phyloP scores from a whole-genome alignment of 805 yeast species.

The Yarrowia sp. region DNA sequence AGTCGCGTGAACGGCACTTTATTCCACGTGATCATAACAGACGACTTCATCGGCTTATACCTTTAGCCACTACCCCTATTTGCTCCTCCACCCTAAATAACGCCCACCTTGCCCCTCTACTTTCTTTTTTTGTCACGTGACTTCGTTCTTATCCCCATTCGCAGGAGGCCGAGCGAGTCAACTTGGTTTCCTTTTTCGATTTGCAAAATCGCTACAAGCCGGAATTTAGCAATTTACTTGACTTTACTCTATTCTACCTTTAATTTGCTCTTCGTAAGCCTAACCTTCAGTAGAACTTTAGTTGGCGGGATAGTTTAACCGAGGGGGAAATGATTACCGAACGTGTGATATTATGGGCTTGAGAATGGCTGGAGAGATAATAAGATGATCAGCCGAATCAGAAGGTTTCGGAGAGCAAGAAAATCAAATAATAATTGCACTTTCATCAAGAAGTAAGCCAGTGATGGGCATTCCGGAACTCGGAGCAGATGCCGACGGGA shows the following conservation, averaged over 20 bases:
- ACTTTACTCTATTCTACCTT: neutral
- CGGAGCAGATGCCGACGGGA: too few species aligned
- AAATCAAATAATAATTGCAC: too few species aligned
- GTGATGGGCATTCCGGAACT: too few species aligned
- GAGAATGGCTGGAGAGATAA: neutral
- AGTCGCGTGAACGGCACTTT: too few species aligned
- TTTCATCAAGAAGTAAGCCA: too few species aligned
- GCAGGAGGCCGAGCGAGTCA: neutral
- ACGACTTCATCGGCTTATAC: too few species aligned
- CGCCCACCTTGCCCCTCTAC: neutral
- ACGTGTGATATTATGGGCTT: neutral
- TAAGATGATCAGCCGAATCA: too few species aligned
- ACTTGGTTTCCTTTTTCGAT: neutral
- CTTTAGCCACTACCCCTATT: too few species aligned
- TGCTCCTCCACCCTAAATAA: neutral
- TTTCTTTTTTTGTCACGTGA: neutral
- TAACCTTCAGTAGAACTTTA: neutral
- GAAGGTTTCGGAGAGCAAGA: too few species aligned
- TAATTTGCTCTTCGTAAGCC: slow-evolving; percentile 3
- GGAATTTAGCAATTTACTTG: neutral
- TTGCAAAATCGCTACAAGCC: neutral
- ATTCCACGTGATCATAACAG: too few species aligned
- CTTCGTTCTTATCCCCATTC: neutral
- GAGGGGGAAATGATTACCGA: neutral
- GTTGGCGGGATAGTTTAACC: neutral